Evolutionary conservation across 805 yeast species (phyloP).

Genomic region (Myxozyma lipomycoides): DNA sequence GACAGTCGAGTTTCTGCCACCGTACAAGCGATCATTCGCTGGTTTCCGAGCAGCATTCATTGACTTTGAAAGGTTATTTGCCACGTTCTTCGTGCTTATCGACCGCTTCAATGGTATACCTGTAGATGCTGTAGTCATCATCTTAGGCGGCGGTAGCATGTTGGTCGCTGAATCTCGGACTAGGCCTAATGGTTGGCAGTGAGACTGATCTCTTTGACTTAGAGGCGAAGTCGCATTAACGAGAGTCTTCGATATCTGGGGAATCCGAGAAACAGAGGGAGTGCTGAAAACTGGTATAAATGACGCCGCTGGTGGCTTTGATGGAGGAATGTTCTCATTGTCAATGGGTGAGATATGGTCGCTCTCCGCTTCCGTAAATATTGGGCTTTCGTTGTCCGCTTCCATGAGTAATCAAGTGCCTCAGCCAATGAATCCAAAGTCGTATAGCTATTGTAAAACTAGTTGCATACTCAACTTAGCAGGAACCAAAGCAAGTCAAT

Average conservation of each 20-base stretch:
- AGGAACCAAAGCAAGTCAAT: too few species aligned
- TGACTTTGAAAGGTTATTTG: neutral
- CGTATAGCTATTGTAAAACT: too few species aligned
- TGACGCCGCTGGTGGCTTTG: neutral
- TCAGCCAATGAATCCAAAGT: too few species aligned
- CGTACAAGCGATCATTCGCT: neutral
- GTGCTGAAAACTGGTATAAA: constrained; percentile 2
- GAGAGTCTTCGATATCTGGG: constrained; percentile 2
- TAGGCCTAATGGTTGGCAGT: constrained; percentile 3
- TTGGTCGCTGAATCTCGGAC: constrained; percentile 11
- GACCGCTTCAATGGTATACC: too few species aligned
- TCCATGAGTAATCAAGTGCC: too few species aligned
- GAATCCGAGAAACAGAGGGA: constrained; percentile 19
- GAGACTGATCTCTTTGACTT: neutral
- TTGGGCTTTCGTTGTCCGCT: constrained; percentile 1
- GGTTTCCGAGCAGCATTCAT: constrained; percentile 4
- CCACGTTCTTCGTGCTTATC: too few species aligned
- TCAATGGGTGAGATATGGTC: too few species aligned
- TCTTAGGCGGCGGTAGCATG: constrained; percentile 18
- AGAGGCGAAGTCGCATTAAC: constrained; percentile 8
- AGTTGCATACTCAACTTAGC: too few species aligned
- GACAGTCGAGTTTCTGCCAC: neutral
- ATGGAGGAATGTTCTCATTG: constrained; percentile 2
- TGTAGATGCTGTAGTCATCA: constrained; percentile 1
- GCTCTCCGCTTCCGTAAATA: neutral